Evolutionary conservation across 2,329 filamentous ascomycete genomes (phyloP).

Genomic region (Sclerotiophoma versabilis): DNA sequence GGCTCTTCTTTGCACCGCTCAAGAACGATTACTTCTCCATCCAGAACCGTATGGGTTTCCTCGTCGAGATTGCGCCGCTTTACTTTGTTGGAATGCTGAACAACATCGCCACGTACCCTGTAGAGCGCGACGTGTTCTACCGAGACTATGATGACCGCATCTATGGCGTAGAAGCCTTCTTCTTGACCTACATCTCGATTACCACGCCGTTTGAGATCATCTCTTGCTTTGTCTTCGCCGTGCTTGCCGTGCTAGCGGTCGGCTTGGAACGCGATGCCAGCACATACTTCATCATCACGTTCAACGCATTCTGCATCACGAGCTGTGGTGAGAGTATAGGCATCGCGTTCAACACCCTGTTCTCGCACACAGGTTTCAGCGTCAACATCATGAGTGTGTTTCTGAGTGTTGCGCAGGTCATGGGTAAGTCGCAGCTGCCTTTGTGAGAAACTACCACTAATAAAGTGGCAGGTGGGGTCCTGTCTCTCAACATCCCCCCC

Average conservation of each 20-base stretch:
- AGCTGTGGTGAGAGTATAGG: constrained; percentile 77
- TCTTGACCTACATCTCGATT: constrained; percentile 72
- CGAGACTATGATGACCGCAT: constrained; percentile 76
- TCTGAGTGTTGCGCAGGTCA: constrained; percentile 72
- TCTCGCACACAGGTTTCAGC: constrained; percentile 76
- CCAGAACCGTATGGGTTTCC: constrained; percentile 76
- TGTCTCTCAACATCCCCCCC: constrained; percentile 72
- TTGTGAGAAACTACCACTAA: constrained; percentile 1
- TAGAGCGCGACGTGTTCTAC: constrained; percentile 78
- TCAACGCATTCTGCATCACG: constrained; percentile 75
- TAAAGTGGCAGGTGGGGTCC: constrained; percentile 60
- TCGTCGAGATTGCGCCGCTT: constrained; percentile 74
- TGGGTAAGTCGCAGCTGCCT: constrained; percentile 52
- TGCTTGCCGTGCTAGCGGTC: constrained; percentile 69
- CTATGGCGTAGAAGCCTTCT: constrained; percentile 75
- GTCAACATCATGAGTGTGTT: constrained; percentile 76
- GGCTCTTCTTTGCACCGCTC: constrained; percentile 70
- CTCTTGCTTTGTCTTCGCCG: constrained; percentile 69
- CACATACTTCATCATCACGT: constrained; percentile 72
- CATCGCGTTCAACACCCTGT: constrained; percentile 81
- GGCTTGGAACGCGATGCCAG: constrained; percentile 68
- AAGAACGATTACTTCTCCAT: constrained; percentile 72
- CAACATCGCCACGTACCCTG: constrained; percentile 77
- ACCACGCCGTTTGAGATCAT: constrained; percentile 76
- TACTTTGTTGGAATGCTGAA: constrained; percentile 80